Base-by-base conservation (phyloP, 768 basidiomycete species). In the Termitomyces sp. region DNA sequence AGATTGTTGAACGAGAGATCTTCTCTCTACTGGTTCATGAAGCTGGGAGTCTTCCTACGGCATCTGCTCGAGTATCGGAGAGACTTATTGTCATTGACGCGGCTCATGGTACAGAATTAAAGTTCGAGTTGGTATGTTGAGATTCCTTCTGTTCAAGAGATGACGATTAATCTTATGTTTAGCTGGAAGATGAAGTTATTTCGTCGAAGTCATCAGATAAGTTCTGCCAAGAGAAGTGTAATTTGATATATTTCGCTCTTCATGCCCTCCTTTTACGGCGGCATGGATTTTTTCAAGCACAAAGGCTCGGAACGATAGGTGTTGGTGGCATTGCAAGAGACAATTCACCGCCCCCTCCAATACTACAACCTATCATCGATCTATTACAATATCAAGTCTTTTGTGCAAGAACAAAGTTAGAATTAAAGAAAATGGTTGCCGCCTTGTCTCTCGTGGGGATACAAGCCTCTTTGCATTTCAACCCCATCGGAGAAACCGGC, bases 1-100 rank as follows among this genome's bases (percentile, higher is more conserved):
- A 93, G 69, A 76, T 86, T 14, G 79, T 92, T 5, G 89, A 94
- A 57, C 86, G 89, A 67, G 92, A 94, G 66, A 86, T 93, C 41
- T 94, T 92, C 63, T 75, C 85, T 3, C 67, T 84, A 23, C 75
- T 94, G 23, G 88, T 92, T 43, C 80, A 76, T 66, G 92, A 93
- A 71, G 88, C 90, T n/a, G 85, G 87, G 57, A 82, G 70, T 60
- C 75, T 93, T 10, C 87, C 90, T 14, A 89, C 88, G 0, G 88
- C 88, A 4, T 85, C 88, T 35, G 88, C 88, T 12, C 81, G 84
- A 28, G 90, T 93, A 5, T 87, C 90, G 3, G 92, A 94, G 67
- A 81, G 88, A 38, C 75, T 89, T 43, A 86, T 94, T 32, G 81
- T 82, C 36, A 82, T 94, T 55, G 89, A 91, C 59, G 86, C 85